phyloP scores from a whole-genome alignment of 805 yeast genomes.

The Barnettozyma sp. region DNA sequence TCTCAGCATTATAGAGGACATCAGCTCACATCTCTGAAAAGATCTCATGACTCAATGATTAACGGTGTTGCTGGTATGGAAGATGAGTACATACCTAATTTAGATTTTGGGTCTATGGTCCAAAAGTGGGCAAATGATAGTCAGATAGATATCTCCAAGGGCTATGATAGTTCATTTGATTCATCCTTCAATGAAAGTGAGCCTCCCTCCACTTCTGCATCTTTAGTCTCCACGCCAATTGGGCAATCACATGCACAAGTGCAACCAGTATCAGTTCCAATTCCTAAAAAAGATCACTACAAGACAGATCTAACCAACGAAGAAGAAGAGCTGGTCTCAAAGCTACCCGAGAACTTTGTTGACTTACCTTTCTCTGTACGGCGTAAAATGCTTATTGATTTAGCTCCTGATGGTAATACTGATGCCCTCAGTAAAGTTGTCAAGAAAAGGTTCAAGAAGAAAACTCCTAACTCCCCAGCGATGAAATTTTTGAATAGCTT shows the following conservation, averaged over 20 bases:
- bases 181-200: slow-evolving; percentile 12
- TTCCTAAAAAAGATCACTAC: slow-evolving; percentile 10
- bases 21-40: slow-evolving; percentile 4
- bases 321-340: slow-evolving; percentile 26
- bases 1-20: slow-evolving; percentile 15
- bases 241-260: slow-evolving; percentile 30
- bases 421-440: slow-evolving; percentile 25
- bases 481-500: slow-evolving; percentile 25
- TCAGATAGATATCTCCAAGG: slow-evolving; percentile 4
- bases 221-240: slow-evolving; percentile 19
- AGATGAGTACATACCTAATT: slow-evolving; percentile 73
- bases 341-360: slow-evolving; percentile 46
- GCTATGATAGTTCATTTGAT: slow-evolving; percentile 13
- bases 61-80: slow-evolving; percentile 40
- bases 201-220: slow-evolving; percentile 14
- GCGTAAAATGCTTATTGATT: slow-evolving; percentile 33
- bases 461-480: slow-evolving; percentile 22
- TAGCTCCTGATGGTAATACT: slow-evolving; percentile 30
- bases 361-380: slow-evolving; percentile 57
- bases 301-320: slow-evolving; percentile 19
- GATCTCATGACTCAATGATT: slow-evolving; percentile 3
- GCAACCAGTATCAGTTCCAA: slow-evolving; percentile 32
- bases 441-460: slow-evolving; percentile 23
- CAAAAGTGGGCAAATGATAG: slow-evolving; percentile 35
- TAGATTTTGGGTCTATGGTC: slow-evolving; percentile 47